Conservation (phyloP, 2,329 filamentous ascomycete species). For the Fusarium sp. region DNA sequence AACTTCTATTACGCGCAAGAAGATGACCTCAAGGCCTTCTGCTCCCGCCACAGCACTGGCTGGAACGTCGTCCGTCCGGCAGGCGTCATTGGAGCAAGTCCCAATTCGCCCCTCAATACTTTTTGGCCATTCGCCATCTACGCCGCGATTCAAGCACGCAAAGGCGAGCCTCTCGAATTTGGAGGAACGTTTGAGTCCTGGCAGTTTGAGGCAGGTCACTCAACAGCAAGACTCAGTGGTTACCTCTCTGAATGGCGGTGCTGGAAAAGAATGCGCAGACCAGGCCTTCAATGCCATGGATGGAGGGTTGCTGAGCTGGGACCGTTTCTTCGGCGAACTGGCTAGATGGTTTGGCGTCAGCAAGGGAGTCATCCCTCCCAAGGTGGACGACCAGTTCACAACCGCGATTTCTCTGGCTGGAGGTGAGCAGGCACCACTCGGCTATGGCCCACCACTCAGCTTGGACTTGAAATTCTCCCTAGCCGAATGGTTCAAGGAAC, state of each 20-base stretch:
- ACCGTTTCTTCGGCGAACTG: neutral
- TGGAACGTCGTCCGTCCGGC: conserved; percentile 9
- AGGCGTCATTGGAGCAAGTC: neutral
- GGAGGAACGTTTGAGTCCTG: neutral
- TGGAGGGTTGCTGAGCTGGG: neutral
- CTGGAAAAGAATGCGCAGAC: neutral
- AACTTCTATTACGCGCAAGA: conserved; percentile 15
- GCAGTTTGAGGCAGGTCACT: neutral
- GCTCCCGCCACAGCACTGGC: neutral
- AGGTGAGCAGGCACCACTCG: neutral
- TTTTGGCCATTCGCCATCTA: neutral
- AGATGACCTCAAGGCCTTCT: neutral
- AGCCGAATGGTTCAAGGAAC: neutral
- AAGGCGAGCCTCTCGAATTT: neutral
- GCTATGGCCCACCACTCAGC: neutral
- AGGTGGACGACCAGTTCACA: neutral
- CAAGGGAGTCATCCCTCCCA: neutral
- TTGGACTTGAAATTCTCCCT: neutral
- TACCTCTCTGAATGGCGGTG: conserved; percentile 13
- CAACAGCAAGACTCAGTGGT: neutral
- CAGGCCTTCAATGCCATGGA: conserved; percentile 10
- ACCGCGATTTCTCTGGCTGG: neutral
- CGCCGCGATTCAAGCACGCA: neutral
- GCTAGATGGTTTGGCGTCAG: neutral
- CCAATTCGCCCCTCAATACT: neutral